Conservation (phyloP, 306 rosid genomes). For the Dryas octopetala region DNA sequence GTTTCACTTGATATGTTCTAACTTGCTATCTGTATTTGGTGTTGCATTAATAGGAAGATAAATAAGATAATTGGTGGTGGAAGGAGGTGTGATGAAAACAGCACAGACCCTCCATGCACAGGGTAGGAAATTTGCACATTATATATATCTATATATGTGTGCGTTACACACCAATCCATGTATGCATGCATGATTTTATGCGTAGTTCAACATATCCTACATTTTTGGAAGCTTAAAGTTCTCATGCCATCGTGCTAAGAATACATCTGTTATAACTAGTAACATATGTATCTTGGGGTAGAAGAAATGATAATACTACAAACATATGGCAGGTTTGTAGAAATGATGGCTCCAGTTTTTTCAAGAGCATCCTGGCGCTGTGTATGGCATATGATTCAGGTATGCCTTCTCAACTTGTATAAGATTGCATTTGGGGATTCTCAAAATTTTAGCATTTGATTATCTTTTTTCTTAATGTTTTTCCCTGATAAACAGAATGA, state of each 20-base stretch:
- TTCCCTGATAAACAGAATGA: constrained; percentile 36
- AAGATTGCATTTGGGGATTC: background rate
- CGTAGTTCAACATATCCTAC: background rate
- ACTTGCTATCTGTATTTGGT: background rate
- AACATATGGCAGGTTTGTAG: constrained; percentile 38
- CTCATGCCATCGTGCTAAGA: background rate
- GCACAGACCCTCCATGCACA: constrained; percentile 74
- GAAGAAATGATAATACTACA: background rate
- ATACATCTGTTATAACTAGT: background rate
- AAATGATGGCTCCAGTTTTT: constrained; percentile 60
- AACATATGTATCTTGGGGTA: background rate
- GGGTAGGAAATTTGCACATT: constrained; percentile 47
- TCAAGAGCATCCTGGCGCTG: constrained; percentile 49
- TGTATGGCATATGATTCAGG: constrained; percentile 54
- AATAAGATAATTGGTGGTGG: constrained; percentile 52
- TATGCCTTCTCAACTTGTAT: background rate
- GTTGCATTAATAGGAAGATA: constrained; percentile 51
- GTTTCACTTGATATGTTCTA: background rate
- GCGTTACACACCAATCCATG: background rate
- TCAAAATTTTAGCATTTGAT: background rate
- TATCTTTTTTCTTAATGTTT: background rate
- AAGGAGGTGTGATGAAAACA: constrained; percentile 54
- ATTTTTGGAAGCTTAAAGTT: background rate
- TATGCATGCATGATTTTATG: background rate
- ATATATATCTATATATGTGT: background rate